These are phyloP conservation scores for Sporothrix globosa DNA, from an alignment of 2,329 filamentous ascomycete species.

Conservation along the genomic window DNA sequence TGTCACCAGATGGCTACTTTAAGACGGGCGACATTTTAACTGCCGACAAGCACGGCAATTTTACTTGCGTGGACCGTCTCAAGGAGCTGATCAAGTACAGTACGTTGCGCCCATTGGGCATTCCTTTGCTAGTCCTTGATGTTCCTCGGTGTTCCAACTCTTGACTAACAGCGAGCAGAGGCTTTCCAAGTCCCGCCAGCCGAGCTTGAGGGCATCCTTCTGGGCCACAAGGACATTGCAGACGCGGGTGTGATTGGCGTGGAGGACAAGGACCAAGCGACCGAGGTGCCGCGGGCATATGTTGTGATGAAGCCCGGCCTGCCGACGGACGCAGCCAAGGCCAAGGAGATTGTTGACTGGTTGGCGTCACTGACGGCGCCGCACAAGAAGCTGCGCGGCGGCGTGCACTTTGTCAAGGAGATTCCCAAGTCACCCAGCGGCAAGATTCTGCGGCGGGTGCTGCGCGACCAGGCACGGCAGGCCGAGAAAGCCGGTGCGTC, in stretches of 20 bases:
- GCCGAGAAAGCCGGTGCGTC: constrained; percentile 46
- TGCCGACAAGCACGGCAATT: constrained; percentile 75
- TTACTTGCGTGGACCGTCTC: constrained; percentile 86
- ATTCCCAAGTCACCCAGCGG: constrained; percentile 72
- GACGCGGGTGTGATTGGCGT: constrained; percentile 68
- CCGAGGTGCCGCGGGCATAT: constrained; percentile 70
- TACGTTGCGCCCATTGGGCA: constrained; percentile 44
- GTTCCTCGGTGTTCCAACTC: too few relatives aligned
- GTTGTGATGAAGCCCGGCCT: constrained; percentile 55
- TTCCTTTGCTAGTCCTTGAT: background rate
- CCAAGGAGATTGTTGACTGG: constrained; percentile 47
- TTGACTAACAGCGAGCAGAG: constrained; percentile 48
- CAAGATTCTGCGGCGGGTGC: constrained; percentile 52
- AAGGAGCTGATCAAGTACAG: constrained; percentile 69
- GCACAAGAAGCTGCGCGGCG: constrained; percentile 70
- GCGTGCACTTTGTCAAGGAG: constrained; percentile 67
- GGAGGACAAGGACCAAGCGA: constrained; percentile 62
- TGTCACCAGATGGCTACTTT: constrained; percentile 81
- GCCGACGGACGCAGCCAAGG: constrained; percentile 41
- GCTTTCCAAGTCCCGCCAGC: constrained; percentile 72
- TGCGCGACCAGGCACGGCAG: constrained; percentile 48
- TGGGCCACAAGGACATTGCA: constrained; percentile 49
- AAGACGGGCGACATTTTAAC: constrained; percentile 87
- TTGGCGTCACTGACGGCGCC: constrained; percentile 46
- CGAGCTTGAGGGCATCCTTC: constrained; percentile 59